Percentiles rank a stretch among this genome's conserved stretches.
Conservation (phyloP, 164 flowering plant species). For the Amborella trichopoda region DNA sequence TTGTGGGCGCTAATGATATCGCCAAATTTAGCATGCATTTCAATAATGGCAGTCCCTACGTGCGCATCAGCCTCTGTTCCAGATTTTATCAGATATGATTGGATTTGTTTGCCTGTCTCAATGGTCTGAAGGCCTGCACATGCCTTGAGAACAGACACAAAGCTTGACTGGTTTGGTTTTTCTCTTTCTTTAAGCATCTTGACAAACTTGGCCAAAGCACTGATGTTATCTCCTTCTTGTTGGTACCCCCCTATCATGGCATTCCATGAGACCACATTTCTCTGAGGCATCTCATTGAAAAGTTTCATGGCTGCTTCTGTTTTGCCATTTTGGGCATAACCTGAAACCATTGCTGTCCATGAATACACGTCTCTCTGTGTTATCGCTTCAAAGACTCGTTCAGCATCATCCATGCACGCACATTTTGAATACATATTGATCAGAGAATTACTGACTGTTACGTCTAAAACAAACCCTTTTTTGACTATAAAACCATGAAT, state of each 20-base stretch:
- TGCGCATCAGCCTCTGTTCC: not conserved
- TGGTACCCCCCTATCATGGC: constrained; percentile 3
- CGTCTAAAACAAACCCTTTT: not conserved
- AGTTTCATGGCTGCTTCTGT: not conserved
- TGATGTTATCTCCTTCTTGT: not conserved
- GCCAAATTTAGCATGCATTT: constrained; percentile 22
- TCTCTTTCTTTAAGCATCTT: not conserved
- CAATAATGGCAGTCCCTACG: constrained; percentile 6
- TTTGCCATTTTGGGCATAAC: constrained; percentile 3
- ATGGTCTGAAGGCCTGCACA: not conserved
- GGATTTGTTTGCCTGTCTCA: constrained; percentile 1
- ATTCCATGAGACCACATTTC: constrained; percentile 3
- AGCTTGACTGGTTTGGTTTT: not conserved
- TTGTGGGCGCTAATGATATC: not conserved
- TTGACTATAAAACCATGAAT: constrained; percentile 1
- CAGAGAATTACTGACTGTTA: constrained; percentile 1
- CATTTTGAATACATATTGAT: constrained; percentile 2
- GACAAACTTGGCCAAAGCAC: constrained; percentile 1
- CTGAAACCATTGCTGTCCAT: constrained; percentile 2
- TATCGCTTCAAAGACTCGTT: not conserved
- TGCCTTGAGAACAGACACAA: not conserved
- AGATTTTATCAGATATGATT: not conserved
- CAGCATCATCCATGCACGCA: not conserved
- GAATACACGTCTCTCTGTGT: constrained; percentile 1
- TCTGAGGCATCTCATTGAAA: not conserved